Evolutionary conservation across 345 rosid genomes (phyloP), one percentile per base, ranked within the genome.

Genomic region (Populus deltoides): DNA sequence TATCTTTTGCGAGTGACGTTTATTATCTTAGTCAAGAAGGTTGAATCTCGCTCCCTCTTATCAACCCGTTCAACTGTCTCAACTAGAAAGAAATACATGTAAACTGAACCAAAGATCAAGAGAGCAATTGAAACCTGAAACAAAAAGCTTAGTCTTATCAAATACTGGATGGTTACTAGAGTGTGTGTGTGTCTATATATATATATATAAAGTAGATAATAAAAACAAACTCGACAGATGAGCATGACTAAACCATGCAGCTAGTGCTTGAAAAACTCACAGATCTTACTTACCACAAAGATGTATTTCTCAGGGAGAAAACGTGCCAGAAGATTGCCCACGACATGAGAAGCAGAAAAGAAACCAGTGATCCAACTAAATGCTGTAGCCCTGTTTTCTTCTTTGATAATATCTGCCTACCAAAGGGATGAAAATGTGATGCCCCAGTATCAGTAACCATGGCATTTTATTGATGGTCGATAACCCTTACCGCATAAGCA

Each of bases 301-400:
- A 89, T 80, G 72, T 78, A 89, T 66, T 84, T 82, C 82, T 84
- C 88, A 2, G 90, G 92, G 31, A 89, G 90, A 78, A 87, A 86
- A 20, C 81, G 86, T 15, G 92, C 89, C 51, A 86, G 68, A 45
- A 87, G 2, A 73, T 89, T 87, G 25, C 89, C 92, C 13, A 89
- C 20, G 75, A 89, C 83, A 70, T 87, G 90, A 9, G 92, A 87
- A 72, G 87, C 86, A 61, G 92, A 89, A 71, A 87, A 84, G 49
- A 87, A 81, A 24, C 90, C 92, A 0, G 92, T 87, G 49, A 87
- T 87, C 92, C 87, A 89, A 78, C 92, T 86, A 81, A 89, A 87
- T 45, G 83, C 88, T 3, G 87, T 77, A 69, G 88, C 87, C 66
- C 92, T 84, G 75, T 75, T 89, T 70, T 81, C 81, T 24, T 84